Base-by-base conservation (phyloP, 805 yeast genomes). In the Metschnikowia matae region DNA sequence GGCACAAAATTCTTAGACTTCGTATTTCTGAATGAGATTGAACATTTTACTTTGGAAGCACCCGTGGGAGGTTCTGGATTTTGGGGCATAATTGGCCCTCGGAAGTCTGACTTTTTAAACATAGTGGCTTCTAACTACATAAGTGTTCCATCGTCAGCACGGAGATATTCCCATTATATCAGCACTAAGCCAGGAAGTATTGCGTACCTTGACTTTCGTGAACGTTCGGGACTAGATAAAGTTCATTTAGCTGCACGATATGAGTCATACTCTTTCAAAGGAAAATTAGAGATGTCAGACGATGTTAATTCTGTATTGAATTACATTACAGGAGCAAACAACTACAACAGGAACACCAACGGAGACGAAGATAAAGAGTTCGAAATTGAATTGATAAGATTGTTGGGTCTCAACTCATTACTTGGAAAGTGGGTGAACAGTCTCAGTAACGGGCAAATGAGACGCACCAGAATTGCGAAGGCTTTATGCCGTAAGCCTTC, bases 191-290 rank as follows among this genome's bases (percentile, higher is more conserved):
- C 70, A 35, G 68, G 75, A 11, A 46, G 58, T 15, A 60, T 71
- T 10, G 67, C 63, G 49, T 65, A 62, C 41, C 60, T 73, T 42
- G 67, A 71, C 43, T 71, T 71, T 54, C 58, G 63, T 40, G 74
- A 72, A 21, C 52, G 48, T 31, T 63, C 72, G 0, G 75, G 77
- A 2, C 55, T 70, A 23, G 73, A 69, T 44, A 65, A 62, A 45
- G 87, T 90, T 0, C 96, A 91, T 70, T 59, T 92, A 34, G 84
- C 96, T 46, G 96, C 98, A 1, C 68, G 99, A 47, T 92, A 89
- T 62, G 99, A 92, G 67, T 82, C 81, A 49, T 88, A 81, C 47
- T 63, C 76, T 3, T 70, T 62, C 64, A 85, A 91, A 53, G 97
- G 92, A 54, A 89, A 81, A 52, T 54, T 69, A 34, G 75, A 70